Base-by-base conservation (phyloP, 306 rosid genomes). In the Castanea crenata region DNA sequence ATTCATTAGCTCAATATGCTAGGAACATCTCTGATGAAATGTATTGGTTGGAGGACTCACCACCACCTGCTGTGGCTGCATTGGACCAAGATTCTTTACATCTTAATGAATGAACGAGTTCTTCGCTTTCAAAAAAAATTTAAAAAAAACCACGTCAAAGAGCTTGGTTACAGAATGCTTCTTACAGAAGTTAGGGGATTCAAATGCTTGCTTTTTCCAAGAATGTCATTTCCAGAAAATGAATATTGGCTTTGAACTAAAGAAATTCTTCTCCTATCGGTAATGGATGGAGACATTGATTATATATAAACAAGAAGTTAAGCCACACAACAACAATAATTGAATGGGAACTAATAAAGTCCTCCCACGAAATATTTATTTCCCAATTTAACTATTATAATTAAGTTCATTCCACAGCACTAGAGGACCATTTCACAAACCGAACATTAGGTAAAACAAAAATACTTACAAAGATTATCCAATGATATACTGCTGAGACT, bases 261-360 rank as follows among this genome's bases (percentile, higher is more conserved):
- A 89, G 81, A 86, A 90, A 82, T 57, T 89, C 94, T 81, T 92
- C 97, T 73, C 92, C 98, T 92, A 93, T 84, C 51, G 79, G 69
- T 56, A 20, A 77, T 27, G 11, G 46, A 74, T 63, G 61, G 61
- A 38, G 68, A 65, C 51, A 69, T 38, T 56, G 32, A 76, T 75
- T 69, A 34, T 34, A 34, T 34, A 34, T 34, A 34, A 34, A 34
- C 38, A 34, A 34, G 7, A 34, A 34, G 2, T 34, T 34, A 34
- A 34, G 2, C 38, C 38, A 34, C 38, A 34, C 38, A 34, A 34
- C 38, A 34, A 34, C 38, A 34, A 34, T 34, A 34, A 5, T 34
- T 34, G 38, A 34, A 34, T 34, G 38, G 38, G 38, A 34, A 34
- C 38, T 34, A 34, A 49, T 55, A 46, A 34, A 5, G 38, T 5